Base-by-base conservation (phyloP, 768 basidiomycete species). In the Lactarius evosmus region DNA sequence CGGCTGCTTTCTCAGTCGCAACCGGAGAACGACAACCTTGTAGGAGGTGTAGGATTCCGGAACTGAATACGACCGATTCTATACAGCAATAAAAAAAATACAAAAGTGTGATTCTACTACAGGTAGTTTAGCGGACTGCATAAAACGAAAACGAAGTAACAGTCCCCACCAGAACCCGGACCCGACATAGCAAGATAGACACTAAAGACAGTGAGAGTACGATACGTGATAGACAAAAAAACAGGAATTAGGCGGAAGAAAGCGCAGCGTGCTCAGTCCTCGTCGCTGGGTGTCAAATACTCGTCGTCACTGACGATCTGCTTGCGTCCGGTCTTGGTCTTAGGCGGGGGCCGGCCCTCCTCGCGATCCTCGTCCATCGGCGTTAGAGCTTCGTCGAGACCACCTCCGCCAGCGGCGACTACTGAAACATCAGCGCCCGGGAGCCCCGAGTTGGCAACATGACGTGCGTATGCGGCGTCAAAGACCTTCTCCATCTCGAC, bases 401-500 rank as follows among this genome's bases (percentile, higher is more conserved):
- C 79, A 11, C 79, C 82, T 40, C 82, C 76, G 33, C 81, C 78
- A 49, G 82, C 78, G 1, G 78, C 75, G 59, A 77, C 72, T 4
- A 72, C 62, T 1, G 76, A 73, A 8, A 76, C 72, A 22, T 85
- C 82, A 3, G 88, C 89, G 61, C 91, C 91, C 44, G 92, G 91
- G 27, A 92, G 78, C 50, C 87, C 89, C 46, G 84, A 86, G 25
- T 88, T 88, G 16, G 76, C 78, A 51, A 88, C 86, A 56, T 79
- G 75, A 38, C 83, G 83, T 49, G 85, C 81, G 70, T 87, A 93
- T 9, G 87, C 78, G 30, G 84, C 79, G 64, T 89, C 82, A 73
- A 95, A 94, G 55, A 87, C 86, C 72, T 89, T 91, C 76, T 96
- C 90, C 90, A 95, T 93, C 78, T 93, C 91, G 55, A 93, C 90